Evolutionary conservation across 2,329 filamentous ascomycete species (phyloP), one percentile per base, ranked within the genome.

Genomic region (Zasmidium cellare): DNA sequence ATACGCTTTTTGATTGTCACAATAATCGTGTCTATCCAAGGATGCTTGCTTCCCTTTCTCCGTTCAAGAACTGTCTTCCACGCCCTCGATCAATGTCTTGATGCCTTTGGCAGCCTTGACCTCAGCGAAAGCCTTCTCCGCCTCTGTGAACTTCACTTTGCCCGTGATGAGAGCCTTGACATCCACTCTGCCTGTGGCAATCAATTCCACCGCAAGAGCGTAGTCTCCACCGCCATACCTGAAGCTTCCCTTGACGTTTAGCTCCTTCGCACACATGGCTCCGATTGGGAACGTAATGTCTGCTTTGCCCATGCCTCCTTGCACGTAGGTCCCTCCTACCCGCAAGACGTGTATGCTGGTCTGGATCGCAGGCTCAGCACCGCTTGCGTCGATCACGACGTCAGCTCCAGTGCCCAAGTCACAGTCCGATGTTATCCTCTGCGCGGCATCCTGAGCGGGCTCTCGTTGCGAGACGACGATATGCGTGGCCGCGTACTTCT

Each of bases 281-380:
- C 93, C 90, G 73, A 97, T 96, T 52, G 93, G 93, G 79, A 97
- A 96, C 9, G 77, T 89, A 74, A 97, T 92, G 70, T 96, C 90
- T 41, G 86, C 76, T 72, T 88, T 89, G 70, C 93, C 93, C 91
- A 97, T 96, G 55, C 92, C 92, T 59, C 87, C 91, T 77, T 96
- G 91, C 9, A 96, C 76, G 65, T 79, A 81, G n/a, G 77, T 78
- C 9, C 78, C 79, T 9, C 79, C 79, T 57, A 74, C 71, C 25
- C 78, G 67, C 44, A 79, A 83, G 2, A 75, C 77, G 58, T 80
- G 77, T 18, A 81, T 79, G 2, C 74, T 76, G 5, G 76, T 78
- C 63, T 81, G 78, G 45, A 81, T 79, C 58, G 78, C 80, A 1
- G 76, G 71, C 68, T 80, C 79, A 0, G 79, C 79, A 11, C 79